These are phyloP conservation scores for Clavispora carvajalis DNA, from an alignment of 805 yeast genomes.

Conservation along the genomic window DNA sequence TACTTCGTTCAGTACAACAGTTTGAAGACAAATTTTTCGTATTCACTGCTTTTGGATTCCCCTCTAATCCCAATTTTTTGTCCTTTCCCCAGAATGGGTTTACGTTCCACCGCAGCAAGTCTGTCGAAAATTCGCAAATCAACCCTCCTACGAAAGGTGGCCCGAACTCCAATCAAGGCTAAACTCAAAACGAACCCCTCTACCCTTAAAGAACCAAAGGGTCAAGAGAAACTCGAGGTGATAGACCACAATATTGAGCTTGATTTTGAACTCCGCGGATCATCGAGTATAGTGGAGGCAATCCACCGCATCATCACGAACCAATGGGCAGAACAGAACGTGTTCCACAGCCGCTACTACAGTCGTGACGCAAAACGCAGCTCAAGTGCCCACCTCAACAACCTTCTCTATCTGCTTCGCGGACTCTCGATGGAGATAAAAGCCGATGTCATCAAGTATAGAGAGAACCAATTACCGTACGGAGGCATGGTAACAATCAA, in stretches of 20 bases:
- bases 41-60: neutral
- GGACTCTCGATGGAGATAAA: slow-evolving; percentile 31
- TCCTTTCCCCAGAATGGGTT: slow-evolving; percentile 7
- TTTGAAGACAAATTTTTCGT: no score
- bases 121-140: slow-evolving; percentile 27
- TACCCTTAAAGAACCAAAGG: neutral
- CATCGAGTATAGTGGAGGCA: slow-evolving; percentile 27
- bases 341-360: slow-evolving; percentile 21
- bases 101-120: slow-evolving; percentile 36
- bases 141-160: slow-evolving; percentile 17
- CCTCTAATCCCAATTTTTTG: neutral
- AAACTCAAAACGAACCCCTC: slow-evolving; percentile 3
- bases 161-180: slow-evolving; percentile 23
- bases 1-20: no score
- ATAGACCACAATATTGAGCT: slow-evolving; percentile 35
- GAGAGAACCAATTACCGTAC: slow-evolving; percentile 29
- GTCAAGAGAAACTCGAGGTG: slow-evolving; percentile 14
- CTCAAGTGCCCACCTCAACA: slow-evolving; percentile 13
- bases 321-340: slow-evolving; percentile 35
- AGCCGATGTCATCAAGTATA: slow-evolving; percentile 33
- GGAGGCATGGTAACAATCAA: slow-evolving; percentile 36
- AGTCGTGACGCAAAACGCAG: slow-evolving; percentile 10
- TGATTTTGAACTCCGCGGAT: slow-evolving; percentile 31
- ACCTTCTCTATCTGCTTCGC: slow-evolving; percentile 27
- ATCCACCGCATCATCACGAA: slow-evolving; percentile 28